Conservation (phyloP, 139 green algal species). For the Desmodesmus armatus region DNA sequence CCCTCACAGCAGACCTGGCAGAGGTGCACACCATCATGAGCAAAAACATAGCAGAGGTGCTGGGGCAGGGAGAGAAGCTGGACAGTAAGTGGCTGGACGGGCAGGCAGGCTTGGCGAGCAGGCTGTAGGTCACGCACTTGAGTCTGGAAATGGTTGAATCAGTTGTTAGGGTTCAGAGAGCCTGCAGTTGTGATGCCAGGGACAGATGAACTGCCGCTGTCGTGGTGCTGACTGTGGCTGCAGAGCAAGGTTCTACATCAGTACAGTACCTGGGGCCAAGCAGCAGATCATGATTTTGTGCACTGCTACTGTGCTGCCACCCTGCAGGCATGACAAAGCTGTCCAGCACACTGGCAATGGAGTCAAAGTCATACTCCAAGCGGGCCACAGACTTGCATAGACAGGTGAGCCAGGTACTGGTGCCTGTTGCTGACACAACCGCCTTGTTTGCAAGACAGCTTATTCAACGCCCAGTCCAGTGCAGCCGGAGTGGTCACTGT, state of each 20-base stretch:
- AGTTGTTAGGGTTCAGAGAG: too few species aligned
- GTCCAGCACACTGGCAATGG: slow-evolving; percentile 80
- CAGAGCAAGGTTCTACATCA: background rate
- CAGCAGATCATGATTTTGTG: background rate
- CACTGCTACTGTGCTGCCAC: too few species aligned
- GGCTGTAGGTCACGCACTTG: too few species aligned
- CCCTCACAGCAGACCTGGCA: slow-evolving; percentile 88
- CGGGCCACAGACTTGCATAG: slow-evolving; percentile 90
- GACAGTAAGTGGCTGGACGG: slow-evolving; percentile 81
- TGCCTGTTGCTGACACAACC: too few species aligned
- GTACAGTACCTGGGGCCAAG: background rate
- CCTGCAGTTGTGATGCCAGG: too few species aligned
- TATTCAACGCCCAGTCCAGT: too few species aligned
- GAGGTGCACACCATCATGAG: slow-evolving; percentile 99
- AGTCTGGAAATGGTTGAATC: too few species aligned
- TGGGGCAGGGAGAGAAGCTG: slow-evolving; percentile 95
- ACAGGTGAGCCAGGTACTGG: too few species aligned
- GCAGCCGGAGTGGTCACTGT: background rate
- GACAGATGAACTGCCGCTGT: too few species aligned
- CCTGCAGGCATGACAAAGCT: slow-evolving; percentile 87
- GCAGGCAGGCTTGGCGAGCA: too few species aligned
- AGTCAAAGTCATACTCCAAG: slow-evolving; percentile 89
- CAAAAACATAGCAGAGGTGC: slow-evolving; percentile 97
- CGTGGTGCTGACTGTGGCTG: background rate
- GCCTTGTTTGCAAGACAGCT: too few species aligned